phyloP scores from a whole-genome alignment of 169 alveolate genomes.

The Plasmodium ovale region DNA sequence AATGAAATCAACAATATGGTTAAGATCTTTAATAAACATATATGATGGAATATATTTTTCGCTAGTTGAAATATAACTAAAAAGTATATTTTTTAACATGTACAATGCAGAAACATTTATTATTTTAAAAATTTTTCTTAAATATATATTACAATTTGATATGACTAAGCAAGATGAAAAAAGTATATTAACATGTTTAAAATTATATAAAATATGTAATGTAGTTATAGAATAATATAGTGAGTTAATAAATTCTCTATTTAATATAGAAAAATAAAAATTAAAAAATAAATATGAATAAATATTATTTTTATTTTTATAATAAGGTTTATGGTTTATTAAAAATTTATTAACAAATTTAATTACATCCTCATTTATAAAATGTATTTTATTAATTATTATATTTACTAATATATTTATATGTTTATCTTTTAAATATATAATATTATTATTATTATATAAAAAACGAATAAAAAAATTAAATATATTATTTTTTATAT shows the following conservation, averaged over 20 bases:
- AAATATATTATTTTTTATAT: conserved; percentile 21
- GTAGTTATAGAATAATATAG: conserved; percentile 20
- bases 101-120: conserved; percentile 6
- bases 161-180: conserved; percentile 53
- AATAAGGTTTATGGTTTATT: conserved; percentile 50
- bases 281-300: conserved; percentile 40
- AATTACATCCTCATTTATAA: conserved; percentile 42
- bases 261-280: conserved; percentile 35
- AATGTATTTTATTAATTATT: conserved; percentile 24
- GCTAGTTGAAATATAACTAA: not conserved
- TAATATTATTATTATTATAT: conserved; percentile 45
- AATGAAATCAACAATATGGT: conserved; percentile 17
- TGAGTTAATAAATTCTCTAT: conserved; percentile 15
- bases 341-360: conserved; percentile 34
- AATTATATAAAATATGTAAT: not conserved
- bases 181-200: conserved; percentile 10
- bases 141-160: conserved; percentile 13
- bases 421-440: conserved; percentile 46
- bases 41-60: not conserved
- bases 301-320: conserved; percentile 43
- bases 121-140: conserved; percentile 14
- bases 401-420: conserved; percentile 23
- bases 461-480: conserved; percentile 55
- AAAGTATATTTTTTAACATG: conserved; percentile 16
- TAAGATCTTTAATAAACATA: conserved; percentile 5